Conservation (phyloP, 2,329 filamentous ascomycete species). For the Penicillium sp. region DNA sequence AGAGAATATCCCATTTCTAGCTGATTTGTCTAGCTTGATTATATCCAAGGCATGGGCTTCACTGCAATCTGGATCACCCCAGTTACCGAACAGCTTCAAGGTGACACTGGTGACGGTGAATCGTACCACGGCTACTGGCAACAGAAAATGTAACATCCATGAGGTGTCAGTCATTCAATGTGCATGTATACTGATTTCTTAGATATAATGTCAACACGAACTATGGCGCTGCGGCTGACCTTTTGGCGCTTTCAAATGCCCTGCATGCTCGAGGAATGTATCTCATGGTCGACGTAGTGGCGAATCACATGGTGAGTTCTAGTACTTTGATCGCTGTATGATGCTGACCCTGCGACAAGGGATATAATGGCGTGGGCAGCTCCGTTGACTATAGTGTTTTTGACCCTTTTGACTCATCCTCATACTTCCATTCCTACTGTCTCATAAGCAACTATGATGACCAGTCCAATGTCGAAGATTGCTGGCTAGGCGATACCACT, state of each 20-base stretch:
- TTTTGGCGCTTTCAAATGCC: conserved; percentile 60
- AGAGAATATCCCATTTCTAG: neutral
- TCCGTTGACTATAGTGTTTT: conserved; percentile 59
- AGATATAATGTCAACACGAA: conserved; percentile 59
- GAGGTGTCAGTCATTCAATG: neutral
- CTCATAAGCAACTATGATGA: conserved; percentile 57
- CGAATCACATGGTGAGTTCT: conserved; percentile 23
- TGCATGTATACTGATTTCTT: neutral
- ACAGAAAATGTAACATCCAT: conserved; percentile 47
- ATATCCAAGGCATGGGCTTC: conserved; percentile 55
- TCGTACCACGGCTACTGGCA: conserved; percentile 58
- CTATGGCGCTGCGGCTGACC: conserved; percentile 63
- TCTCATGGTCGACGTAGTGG: conserved; percentile 64
- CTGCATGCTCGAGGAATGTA: conserved; percentile 63
- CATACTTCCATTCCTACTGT: conserved; percentile 67
- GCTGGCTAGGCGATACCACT: conserved; percentile 60
- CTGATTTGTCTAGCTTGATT: conserved; percentile 45
- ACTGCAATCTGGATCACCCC: conserved; percentile 56
- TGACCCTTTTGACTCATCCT: conserved; percentile 58
- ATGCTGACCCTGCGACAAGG: conserved; percentile 29
- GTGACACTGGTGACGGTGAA: conserved; percentile 42
- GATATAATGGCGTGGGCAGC: conserved; percentile 51
- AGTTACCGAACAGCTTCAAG: conserved; percentile 44
- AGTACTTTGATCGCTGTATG: neutral
- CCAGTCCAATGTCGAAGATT: conserved; percentile 50